These are phyloP conservation scores for Penicillium desertorum DNA, from an alignment of 495 filamentous ascomycete species.

Conservation along the genomic window DNA sequence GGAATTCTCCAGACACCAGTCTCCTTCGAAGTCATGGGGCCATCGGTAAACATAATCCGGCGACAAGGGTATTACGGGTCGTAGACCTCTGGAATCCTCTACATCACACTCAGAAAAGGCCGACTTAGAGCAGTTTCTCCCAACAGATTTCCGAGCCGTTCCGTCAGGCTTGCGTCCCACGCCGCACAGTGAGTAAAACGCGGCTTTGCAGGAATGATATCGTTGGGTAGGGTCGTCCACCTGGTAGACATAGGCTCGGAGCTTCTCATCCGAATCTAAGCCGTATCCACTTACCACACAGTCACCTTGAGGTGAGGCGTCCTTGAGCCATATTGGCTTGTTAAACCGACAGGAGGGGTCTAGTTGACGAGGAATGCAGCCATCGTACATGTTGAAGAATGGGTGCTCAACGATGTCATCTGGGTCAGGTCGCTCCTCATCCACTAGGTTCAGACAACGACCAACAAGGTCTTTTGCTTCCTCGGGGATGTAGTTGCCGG, in stretches of 20 bases:
- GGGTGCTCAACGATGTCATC: conserved; percentile 80
- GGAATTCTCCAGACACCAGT: conserved; percentile 44
- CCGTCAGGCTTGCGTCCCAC: conserved; percentile 51
- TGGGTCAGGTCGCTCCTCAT: conserved; percentile 70
- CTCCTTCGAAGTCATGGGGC: conserved; percentile 39
- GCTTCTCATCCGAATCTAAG: conserved; percentile 46
- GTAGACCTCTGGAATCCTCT: conserved; percentile 69
- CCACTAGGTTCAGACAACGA: conserved; percentile 68
- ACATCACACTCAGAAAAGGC: conserved; percentile 67
- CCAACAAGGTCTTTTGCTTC: conserved; percentile 78
- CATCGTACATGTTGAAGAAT: conserved; percentile 69
- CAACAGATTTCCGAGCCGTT: conserved; percentile 41
- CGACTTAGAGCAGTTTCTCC: conserved; percentile 50
- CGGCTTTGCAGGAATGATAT: conserved; percentile 45
- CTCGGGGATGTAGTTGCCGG: conserved; percentile 49
- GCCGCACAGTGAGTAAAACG: conserved; percentile 51
- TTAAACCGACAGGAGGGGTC: conserved; percentile 43
- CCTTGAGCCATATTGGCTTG: conserved; percentile 47
- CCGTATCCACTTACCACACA: conserved; percentile 47
- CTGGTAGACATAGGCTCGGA: conserved; percentile 41
- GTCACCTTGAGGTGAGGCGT: conserved; percentile 48
- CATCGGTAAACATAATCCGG: conserved; percentile 65
- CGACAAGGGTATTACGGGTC: conserved; percentile 66
- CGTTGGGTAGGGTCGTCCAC: conserved; percentile 41
- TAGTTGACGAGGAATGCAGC: conserved; percentile 50